Conservation (phyloP, 1,284 basidiomycete species). For the Bondarzewia mesenterica region DNA sequence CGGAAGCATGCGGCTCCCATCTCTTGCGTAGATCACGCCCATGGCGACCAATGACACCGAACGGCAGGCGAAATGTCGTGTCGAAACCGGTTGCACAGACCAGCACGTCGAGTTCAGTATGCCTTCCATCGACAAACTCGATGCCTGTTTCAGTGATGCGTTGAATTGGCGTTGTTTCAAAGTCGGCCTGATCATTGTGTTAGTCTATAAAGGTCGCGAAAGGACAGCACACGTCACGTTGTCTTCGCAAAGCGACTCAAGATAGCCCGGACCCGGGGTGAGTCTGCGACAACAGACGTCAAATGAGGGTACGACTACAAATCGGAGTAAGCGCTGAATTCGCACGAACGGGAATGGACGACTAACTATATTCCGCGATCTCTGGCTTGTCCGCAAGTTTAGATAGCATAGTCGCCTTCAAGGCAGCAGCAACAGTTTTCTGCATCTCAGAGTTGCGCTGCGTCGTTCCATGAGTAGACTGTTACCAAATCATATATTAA, state of each 20-base stretch:
- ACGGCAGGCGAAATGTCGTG: constrained; percentile 34
- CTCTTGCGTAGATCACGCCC: constrained; percentile 36
- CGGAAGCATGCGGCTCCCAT: constrained; percentile 36
- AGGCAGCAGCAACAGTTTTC: constrained; percentile 27
- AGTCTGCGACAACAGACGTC: constrained; percentile 30
- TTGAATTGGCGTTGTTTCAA: constrained; percentile 38
- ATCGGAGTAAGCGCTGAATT: background rate
- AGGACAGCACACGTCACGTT: constrained; percentile 31
- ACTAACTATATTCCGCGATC: constrained; percentile 48
- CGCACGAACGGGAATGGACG: background rate
- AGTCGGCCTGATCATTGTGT: constrained; percentile 32
- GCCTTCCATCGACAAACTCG: constrained; percentile 38
- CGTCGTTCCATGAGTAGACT: constrained; percentile 40
- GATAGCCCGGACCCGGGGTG: constrained; percentile 46
- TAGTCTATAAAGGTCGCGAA: background rate
- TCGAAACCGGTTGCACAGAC: constrained; percentile 54
- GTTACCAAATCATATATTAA: background rate
- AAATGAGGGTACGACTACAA: constrained; percentile 6
- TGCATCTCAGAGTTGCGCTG: constrained; percentile 36
- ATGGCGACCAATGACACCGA: constrained; percentile 38
- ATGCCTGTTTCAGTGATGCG: constrained; percentile 41
- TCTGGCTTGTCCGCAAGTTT: constrained; percentile 48
- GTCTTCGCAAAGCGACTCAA: constrained; percentile 40
- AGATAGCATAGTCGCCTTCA: constrained; percentile 40
- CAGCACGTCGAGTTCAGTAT: constrained; percentile 44